A percentile compares a stretch with the other conserved stretches of the same genome.
Evolutionary conservation across 345 rosid species (phyloP).

Genomic region (Schrenkiella parvula): DNA sequence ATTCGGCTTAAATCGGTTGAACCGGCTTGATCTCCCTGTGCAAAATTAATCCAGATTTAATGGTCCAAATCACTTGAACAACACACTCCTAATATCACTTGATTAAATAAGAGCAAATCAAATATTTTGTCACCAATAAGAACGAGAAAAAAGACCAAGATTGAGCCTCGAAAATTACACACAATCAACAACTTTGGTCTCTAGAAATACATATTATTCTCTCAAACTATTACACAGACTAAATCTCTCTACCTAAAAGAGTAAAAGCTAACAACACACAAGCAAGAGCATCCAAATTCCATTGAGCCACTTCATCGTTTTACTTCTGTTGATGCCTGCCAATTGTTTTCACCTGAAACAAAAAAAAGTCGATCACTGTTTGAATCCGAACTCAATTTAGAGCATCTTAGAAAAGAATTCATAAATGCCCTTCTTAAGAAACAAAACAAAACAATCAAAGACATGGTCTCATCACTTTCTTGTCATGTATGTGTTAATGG

Average conservation of each 20-base stretch:
- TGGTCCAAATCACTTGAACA: neutral
- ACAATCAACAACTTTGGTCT: neutral
- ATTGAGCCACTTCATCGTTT: constrained; percentile 4
- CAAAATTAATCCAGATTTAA: neutral
- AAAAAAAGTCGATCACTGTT: neutral
- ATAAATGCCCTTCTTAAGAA: neutral
- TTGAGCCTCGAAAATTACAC: neutral
- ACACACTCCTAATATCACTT: neutral
- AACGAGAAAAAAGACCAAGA: neutral
- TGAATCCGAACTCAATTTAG: neutral
- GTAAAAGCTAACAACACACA: neutral
- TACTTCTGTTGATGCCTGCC: constrained; percentile 13
- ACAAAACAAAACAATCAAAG: neutral
- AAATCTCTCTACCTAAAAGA: constrained; percentile 10
- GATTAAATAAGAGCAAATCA: neutral
- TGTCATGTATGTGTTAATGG: constrained; percentile 5
- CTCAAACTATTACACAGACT: neutral
- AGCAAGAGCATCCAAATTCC: neutral
- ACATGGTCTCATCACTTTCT: neutral
- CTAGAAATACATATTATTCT: neutral
- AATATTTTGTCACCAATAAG: neutral
- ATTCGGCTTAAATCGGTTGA: neutral
- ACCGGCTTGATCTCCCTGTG: neutral
- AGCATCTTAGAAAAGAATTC: too few species aligned
- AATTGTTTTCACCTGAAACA: constrained; percentile 22